phyloP scores from a whole-genome alignment of 129 eudicot species.

The Flaveria bidentis region DNA sequence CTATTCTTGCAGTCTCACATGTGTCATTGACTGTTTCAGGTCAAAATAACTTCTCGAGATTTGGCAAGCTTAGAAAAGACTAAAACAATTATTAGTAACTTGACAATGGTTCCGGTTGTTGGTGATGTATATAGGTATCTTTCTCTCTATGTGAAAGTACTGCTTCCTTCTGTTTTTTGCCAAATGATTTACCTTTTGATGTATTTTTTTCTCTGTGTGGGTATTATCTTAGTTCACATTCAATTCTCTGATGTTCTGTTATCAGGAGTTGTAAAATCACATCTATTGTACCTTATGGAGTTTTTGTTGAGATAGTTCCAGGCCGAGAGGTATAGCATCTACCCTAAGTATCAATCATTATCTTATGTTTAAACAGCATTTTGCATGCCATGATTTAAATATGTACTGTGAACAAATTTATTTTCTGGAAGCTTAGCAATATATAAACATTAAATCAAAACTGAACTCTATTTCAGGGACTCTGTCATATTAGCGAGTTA shows the following conservation, averaged over 20 bases:
- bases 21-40: too few relatives aligned
- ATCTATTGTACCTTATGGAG: conserved; percentile 82
- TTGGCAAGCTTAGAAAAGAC: conserved; percentile 66
- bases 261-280: conserved; percentile 86
- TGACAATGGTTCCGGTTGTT: conserved; percentile 85
- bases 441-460: not conserved
- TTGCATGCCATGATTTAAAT: conserved; percentile 13
- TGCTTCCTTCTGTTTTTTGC: not conserved
- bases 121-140: conserved; percentile 85
- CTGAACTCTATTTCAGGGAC: conserved; percentile 57
- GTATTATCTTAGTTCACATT: not conserved
- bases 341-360: conserved; percentile 14
- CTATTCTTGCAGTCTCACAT: too few relatives aligned
- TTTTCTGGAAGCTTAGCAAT: not conserved
- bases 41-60: too few relatives aligned
- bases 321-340: conserved; percentile 74
- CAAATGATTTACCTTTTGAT: too few relatives aligned
- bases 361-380: not conserved
- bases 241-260: conserved; percentile 23
- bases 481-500: conserved; percentile 93
- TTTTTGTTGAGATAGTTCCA: conserved; percentile 88
- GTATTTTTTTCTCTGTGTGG: not conserved
- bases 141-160: conserved; percentile 5
- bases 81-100: conserved; percentile 64
- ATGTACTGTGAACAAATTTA: not conserved